A percentile compares a stretch with the other conserved stretches of the same genome.
Conservation (phyloP, 306 rosid genomes). For the Geum urbanum region DNA sequence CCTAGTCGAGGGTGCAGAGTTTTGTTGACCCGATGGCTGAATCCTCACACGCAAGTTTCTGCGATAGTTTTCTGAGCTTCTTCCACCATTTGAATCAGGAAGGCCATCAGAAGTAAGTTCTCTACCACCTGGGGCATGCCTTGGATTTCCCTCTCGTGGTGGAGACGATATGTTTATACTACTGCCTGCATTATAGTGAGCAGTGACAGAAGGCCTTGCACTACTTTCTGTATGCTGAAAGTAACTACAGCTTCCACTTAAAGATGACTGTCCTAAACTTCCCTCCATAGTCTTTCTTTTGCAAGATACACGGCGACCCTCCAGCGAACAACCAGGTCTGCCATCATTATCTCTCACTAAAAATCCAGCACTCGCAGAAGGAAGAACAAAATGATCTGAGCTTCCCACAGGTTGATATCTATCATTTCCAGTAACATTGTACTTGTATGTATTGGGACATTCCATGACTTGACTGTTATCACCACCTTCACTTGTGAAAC, state of each 20-base stretch:
- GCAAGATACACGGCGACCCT: constrained; percentile 64
- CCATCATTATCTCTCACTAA: constrained; percentile 48
- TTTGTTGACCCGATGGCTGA: constrained; percentile 59
- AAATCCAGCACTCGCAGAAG: constrained; percentile 48
- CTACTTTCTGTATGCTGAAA: constrained; percentile 52
- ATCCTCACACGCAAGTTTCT: constrained; percentile 73
- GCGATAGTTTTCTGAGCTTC: constrained; percentile 47
- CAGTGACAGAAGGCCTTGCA: constrained; percentile 49
- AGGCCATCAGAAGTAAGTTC: constrained; percentile 39
- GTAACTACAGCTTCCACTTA: constrained; percentile 70
- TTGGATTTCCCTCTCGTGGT: constrained; percentile 48
- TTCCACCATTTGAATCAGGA: constrained; percentile 46
- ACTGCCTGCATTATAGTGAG: constrained; percentile 41
- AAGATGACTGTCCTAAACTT: constrained; percentile 58
- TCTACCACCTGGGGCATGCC: constrained; percentile 49
- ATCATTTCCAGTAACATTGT: constrained; percentile 54
- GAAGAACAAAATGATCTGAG: constrained; percentile 55
- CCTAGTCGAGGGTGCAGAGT: constrained; percentile 35
- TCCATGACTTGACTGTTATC: constrained; percentile 43
- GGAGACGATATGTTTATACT: constrained; percentile 44
- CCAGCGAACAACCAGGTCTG: constrained; percentile 65
- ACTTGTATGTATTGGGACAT: constrained; percentile 48
- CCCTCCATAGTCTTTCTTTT: constrained; percentile 86
- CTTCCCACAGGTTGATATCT: constrained; percentile 36
- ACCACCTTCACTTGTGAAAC: constrained; percentile 39